Evolutionary conservation across 768 basidiomycete genomes (phyloP).

Genomic region (Arthromyces matolae): DNA sequence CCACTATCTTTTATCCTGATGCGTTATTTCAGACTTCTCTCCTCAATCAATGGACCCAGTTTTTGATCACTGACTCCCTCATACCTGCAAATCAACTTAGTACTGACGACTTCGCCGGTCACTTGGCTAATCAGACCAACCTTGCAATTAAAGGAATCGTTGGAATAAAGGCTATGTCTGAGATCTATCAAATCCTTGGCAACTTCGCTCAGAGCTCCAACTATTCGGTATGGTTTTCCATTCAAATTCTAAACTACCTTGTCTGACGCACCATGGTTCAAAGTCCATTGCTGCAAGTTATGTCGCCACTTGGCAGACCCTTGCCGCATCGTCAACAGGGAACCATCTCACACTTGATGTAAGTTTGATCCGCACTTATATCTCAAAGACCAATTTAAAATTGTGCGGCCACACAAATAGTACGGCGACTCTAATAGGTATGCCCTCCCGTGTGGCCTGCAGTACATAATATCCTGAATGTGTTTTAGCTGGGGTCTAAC

Average conservation of each 20-base stretch:
- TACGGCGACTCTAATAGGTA: constrained; percentile 51
- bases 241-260: not conserved
- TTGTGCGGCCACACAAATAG: too few species aligned
- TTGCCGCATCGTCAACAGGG: constrained; percentile 49
- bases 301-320: constrained; percentile 50
- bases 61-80: constrained; percentile 48
- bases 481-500: constrained; percentile 49
- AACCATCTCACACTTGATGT: constrained; percentile 53
- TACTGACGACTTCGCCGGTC: constrained; percentile 55
- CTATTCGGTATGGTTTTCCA: constrained; percentile 34
- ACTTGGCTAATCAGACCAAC: constrained; percentile 62
- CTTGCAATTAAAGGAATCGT: constrained; percentile 70
- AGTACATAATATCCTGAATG: not conserved
- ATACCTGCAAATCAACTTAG: constrained; percentile 53
- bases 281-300: constrained; percentile 54
- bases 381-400: not conserved
- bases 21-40: constrained; percentile 27
- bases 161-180: constrained; percentile 61
- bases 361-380: constrained; percentile 13
- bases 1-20: constrained; percentile 1
- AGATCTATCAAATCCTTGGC: constrained; percentile 45
- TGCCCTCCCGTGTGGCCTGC: constrained; percentile 10
- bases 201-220: constrained; percentile 33
- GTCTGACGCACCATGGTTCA: not conserved
- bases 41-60: constrained; percentile 64